phyloP scores from a whole-genome alignment of 108 stramenopile species.

The Fragilaria crotonensis region DNA sequence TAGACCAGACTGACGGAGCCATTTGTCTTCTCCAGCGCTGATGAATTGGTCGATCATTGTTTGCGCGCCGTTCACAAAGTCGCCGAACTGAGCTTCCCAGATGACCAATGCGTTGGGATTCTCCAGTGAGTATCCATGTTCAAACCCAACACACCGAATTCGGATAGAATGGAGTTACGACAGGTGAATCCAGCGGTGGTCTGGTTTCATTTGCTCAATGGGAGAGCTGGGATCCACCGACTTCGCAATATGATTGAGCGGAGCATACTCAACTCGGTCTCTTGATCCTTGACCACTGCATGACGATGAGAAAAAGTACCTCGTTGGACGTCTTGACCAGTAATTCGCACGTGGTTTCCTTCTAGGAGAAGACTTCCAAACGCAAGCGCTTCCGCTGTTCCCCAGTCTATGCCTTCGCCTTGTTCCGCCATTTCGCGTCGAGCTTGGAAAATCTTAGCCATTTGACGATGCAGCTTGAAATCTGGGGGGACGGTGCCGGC shows the following conservation, averaged over 20 bases:
- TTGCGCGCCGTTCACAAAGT: conserved; percentile 98
- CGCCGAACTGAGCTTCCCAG: conserved; percentile 99
- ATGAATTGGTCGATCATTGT: conserved; percentile 99
- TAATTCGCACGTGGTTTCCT: conserved; percentile 96
- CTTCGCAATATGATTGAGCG: conserved; percentile 85
- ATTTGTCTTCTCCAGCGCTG: conserved; percentile 97
- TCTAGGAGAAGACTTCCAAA: conserved; percentile 93
- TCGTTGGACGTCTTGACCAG: conserved; percentile 97
- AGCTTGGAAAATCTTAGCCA: conserved; percentile 86
- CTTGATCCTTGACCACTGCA: conserved; percentile 95
- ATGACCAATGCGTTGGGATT: conserved; percentile 93
- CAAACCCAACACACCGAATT: conserved; percentile 98
- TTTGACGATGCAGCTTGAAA: conserved; percentile 91
- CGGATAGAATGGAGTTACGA: conserved; percentile 92
- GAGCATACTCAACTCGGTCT: conserved; percentile 85
- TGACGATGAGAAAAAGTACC: conserved; percentile 97
- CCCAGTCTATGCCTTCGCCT: conserved; percentile 97
- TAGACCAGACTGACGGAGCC: conserved; percentile 95
- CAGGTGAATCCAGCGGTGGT: conserved; percentile 88
- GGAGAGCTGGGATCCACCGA: conserved; percentile 74
- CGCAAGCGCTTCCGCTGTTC: conserved; percentile 97
- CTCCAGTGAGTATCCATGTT: conserved; percentile 95
- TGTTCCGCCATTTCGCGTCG: conserved; percentile 71
- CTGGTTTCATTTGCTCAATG: conserved; percentile 63
- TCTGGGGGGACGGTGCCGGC: conserved; percentile 82